Evolutionary conservation across 106 monocot species (phyloP), one percentile per base, ranked within the genome.

Genomic region (Iris macrosiphon): DNA sequence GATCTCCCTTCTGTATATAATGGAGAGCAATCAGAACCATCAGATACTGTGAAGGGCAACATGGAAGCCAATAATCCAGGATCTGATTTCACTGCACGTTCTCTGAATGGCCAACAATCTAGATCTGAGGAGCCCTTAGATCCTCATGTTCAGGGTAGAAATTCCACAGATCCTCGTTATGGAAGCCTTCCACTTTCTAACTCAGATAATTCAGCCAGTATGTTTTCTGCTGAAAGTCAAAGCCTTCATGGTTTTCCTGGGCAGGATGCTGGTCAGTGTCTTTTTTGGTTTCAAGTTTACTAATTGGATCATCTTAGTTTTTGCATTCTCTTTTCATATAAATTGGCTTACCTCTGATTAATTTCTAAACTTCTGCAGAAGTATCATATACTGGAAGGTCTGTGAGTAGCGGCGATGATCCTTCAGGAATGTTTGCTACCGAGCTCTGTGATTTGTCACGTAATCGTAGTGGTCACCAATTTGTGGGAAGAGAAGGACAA

Each of bases 311-410:
- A 2, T 17, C 57, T 24, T 52, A 9, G 2, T n/a, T 41, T 4
- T 42, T 15, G 16, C 22, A 31, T 6, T 27, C 17, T 40, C 52
- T 13, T 30, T 31, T 25, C 24, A 59, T 52, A 6, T 50, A 60
- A 13, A 16, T 18, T 27, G 37, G 3, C 13, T 21, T 31, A 32
- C 24, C 32, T 40, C 32, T 63, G 27, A 53, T 53, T 18, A 32
- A 32, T 53, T 57, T 57, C 30, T 55, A 33, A 43, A 44, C 0
- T 61, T 49, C 21, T 67, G 72, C 73, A 98, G 96, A 78, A 59
- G 83, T 87, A 13, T 27, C 87, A 9, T 90, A 90, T 68, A 70
- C 56, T 34, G 90, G 83, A 21, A 86, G 71, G 59, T 48, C 77
- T 30, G 38, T 17, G 6, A 82, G 72, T 59, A 59, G 57, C 21